Percentiles rank a stretch among this genome's conserved stretches.
These are phyloP conservation scores for Didymosphaeria variabile DNA, from an alignment of 2,329 filamentous ascomycete species.

Conservation along the genomic window DNA sequence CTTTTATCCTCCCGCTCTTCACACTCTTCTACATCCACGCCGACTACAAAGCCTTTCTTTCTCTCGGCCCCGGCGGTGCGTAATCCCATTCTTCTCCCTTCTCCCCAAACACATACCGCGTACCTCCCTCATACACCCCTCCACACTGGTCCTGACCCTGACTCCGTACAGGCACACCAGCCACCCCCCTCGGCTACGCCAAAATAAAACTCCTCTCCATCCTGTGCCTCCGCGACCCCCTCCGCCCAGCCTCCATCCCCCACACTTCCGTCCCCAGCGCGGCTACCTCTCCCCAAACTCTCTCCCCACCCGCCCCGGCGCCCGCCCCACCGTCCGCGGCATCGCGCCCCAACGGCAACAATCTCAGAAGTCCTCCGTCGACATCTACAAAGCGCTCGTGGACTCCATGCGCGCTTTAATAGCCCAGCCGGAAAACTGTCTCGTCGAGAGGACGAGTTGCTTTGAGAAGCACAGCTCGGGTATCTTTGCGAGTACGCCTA, in stretches of 20 bases:
- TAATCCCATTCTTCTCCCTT: too few species aligned
- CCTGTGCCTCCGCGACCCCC: constrained; percentile 76
- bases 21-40: constrained; percentile 62
- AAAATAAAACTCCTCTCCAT: constrained; percentile 76
- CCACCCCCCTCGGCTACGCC: constrained; percentile 76
- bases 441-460: constrained; percentile 70
- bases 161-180: constrained; percentile 71
- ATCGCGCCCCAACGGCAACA: constrained; percentile 85
- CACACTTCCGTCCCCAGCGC: constrained; percentile 60
- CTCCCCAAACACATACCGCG: too few species aligned
- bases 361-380: constrained; percentile 69
- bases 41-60: constrained; percentile 79
- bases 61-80: constrained; percentile 74
- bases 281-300: constrained; percentile 68
- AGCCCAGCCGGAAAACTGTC: constrained; percentile 33
- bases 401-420: constrained; percentile 32
- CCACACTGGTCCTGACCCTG: not conserved
- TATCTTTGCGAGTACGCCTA: constrained; percentile 72
- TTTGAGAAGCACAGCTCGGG: constrained; percentile 85
- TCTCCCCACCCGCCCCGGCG: constrained; percentile 69
- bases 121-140: not conserved
- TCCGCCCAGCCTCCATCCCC: constrained; percentile 64
- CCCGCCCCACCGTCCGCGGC: constrained; percentile 73
- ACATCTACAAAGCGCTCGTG: constrained; percentile 51
- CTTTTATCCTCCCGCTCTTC: constrained; percentile 37